Evolutionary conservation across 2,329 filamentous ascomycete species (phyloP).

Genomic region (Cercospora sp.): DNA sequence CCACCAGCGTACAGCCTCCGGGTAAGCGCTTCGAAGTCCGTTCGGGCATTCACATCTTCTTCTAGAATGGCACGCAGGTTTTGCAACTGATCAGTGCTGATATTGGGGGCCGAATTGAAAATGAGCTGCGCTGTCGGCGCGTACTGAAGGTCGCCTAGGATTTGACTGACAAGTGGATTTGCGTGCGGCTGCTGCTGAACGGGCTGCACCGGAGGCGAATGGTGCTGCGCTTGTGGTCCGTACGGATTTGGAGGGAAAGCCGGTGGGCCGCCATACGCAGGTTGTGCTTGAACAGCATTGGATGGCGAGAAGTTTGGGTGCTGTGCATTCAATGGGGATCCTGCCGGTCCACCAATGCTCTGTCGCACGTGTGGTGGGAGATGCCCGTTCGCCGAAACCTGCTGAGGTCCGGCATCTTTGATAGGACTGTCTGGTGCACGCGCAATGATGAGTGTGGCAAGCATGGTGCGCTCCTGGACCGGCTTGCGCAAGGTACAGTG

Average conservation of each 20-base stretch:
- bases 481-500: conserved; percentile 75
- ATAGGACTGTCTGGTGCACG: conserved; percentile 50
- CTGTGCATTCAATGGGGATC: conserved; percentile 43
- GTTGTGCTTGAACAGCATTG: conserved; percentile 34
- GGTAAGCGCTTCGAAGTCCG: conserved; percentile 51
- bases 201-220: conserved; percentile 35
- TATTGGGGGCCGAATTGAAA: conserved; percentile 33
- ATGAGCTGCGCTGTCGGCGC: conserved; percentile 46
- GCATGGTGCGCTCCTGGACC: conserved; percentile 71
- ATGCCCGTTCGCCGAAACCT: conserved; percentile 26
- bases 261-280: conserved; percentile 27
- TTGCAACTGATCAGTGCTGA: conserved; percentile 63
- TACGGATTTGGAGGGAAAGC: conserved; percentile 45
- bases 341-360: conserved; percentile 32
- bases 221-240: conserved; percentile 37
- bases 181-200: conserved; percentile 31
- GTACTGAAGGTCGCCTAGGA: conserved; percentile 47
- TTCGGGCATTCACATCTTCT: conserved; percentile 63
- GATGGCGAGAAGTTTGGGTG: conserved; percentile 43
- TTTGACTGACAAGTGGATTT: conserved; percentile 43
- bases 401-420: conserved; percentile 38
- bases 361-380: conserved; percentile 29
- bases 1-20: conserved; percentile 25
- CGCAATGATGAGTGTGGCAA: conserved; percentile 83
- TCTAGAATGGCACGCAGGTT: conserved; percentile 70